Conservation (phyloP, 2,329 filamentous ascomycete genomes). For the Fusarium secorum region DNA sequence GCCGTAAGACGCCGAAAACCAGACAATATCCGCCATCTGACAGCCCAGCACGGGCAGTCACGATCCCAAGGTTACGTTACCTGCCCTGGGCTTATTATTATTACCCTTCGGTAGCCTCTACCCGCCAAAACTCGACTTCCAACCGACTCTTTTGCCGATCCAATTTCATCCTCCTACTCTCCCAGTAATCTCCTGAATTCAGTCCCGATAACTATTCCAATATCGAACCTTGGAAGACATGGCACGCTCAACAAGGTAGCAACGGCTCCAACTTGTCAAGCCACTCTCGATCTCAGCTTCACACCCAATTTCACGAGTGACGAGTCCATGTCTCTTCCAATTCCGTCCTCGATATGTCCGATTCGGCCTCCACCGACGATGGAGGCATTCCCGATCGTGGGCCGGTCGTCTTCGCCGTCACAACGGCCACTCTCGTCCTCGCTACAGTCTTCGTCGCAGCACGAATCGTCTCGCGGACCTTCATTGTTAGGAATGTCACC, state of each 20-base stretch:
- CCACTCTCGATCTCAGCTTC: constrained; percentile 10
- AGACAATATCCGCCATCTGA: constrained; percentile 9
- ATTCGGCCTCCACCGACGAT: constrained; percentile 37
- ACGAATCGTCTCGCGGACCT: constrained; percentile 75
- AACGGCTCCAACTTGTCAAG: constrained; percentile 27
- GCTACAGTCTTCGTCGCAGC: constrained; percentile 78
- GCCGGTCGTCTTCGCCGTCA: constrained; percentile 72
- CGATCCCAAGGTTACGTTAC: neutral
- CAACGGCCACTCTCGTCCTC: constrained; percentile 71
- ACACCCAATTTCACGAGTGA: constrained; percentile 27
- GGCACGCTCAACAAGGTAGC: constrained; percentile 28
- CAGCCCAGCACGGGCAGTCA: neutral
- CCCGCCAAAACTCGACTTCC: neutral
- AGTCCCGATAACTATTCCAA: neutral
- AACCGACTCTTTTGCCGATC: neutral
- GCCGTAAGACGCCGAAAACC: neutral
- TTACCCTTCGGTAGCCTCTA: neutral
- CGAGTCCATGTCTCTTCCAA: constrained; percentile 36
- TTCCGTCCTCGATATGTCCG: constrained; percentile 39
- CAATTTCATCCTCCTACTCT: neutral
- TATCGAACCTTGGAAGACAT: constrained; percentile 29
- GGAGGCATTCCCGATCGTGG: constrained; percentile 58
- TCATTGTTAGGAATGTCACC: constrained; percentile 74
- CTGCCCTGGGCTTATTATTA: neutral
- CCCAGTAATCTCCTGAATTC: neutral